Conservation (phyloP, 23 red algal genomes). For the Cyanidioschyzon merolae region DNA sequence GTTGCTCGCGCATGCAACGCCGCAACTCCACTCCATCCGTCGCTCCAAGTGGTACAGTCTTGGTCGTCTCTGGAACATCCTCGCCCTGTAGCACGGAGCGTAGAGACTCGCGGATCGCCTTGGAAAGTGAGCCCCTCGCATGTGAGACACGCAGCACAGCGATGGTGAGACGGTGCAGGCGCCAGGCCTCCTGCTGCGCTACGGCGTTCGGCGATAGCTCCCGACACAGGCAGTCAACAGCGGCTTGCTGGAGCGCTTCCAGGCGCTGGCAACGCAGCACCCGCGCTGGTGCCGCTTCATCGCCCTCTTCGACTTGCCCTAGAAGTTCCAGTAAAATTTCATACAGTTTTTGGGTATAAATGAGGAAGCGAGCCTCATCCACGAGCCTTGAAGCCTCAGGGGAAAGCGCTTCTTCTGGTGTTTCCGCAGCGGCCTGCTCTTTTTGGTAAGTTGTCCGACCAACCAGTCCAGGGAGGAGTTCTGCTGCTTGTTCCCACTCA, state of each 20-base stretch:
- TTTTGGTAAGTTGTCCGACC: slow-evolving; percentile 37
- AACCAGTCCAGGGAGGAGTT: slow-evolving; percentile 18
- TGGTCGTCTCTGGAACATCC: slow-evolving; percentile 45
- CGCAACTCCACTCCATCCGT: slow-evolving; percentile 49
- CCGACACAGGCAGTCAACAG: background rate
- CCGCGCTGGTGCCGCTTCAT: too few species aligned
- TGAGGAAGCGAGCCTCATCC: slow-evolving; percentile 41
- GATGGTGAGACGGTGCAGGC: too few species aligned
- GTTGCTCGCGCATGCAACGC: slow-evolving; percentile 24
- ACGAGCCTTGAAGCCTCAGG: slow-evolving; percentile 62
- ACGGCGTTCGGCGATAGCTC: background rate
- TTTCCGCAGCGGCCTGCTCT: slow-evolving; percentile 33
- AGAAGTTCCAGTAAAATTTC: background rate
- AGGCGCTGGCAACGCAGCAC: too few species aligned
- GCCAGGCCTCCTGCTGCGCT: background rate
- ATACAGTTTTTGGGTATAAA: background rate
- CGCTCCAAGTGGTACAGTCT: slow-evolving; percentile 48
- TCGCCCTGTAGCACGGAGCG: slow-evolving; percentile 36
- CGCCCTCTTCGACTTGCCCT: too few species aligned
- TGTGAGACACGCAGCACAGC: too few species aligned
- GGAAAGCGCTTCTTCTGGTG: slow-evolving; percentile 40
- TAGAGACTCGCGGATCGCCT: slow-evolving; percentile 32
- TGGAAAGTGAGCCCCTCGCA: slow-evolving; percentile 46
- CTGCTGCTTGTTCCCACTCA: slow-evolving; percentile 38
- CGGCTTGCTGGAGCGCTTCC: background rate